Conservation (phyloP, 2,329 filamentous ascomycete species). For the Furcasterigmium sp. region DNA sequence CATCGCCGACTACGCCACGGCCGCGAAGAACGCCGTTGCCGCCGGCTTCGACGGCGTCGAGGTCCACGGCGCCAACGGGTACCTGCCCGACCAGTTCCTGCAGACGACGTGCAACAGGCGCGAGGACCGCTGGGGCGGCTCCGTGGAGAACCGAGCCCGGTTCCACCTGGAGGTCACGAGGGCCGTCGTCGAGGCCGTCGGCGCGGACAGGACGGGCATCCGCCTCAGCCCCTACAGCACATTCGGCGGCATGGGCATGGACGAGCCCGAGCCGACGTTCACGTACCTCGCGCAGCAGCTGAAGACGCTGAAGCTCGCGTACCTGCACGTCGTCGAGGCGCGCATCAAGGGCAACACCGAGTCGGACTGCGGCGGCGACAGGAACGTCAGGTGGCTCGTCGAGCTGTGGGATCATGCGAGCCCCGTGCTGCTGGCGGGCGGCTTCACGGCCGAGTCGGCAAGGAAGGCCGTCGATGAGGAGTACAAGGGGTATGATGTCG, state of each 20-base stretch:
- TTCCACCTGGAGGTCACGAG: slow-evolving; percentile 44
- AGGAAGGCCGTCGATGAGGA: slow-evolving; percentile 14
- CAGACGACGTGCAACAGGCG: slow-evolving; percentile 44
- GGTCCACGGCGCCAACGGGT: slow-evolving; percentile 50
- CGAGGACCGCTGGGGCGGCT: slow-evolving; percentile 50
- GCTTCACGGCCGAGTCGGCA: slow-evolving; percentile 19
- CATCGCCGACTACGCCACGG: slow-evolving; percentile 54
- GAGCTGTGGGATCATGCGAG: slow-evolving; percentile 24
- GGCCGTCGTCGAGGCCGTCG: slow-evolving; percentile 34
- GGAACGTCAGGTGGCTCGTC: slow-evolving; percentile 17
- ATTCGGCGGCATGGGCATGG: slow-evolving; percentile 57
- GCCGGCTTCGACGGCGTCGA: slow-evolving; percentile 69
- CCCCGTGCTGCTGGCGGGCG: slow-evolving; percentile 25
- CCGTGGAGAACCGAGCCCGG: slow-evolving; percentile 46
- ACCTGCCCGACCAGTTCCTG: slow-evolving; percentile 60
- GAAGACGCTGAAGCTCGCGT: slow-evolving; percentile 47
- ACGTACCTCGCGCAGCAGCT: slow-evolving; percentile 45
- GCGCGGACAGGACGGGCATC: slow-evolving; percentile 45
- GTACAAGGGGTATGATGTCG: slow-evolving; percentile 20
- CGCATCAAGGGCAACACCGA: slow-evolving; percentile 37
- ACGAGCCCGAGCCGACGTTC: slow-evolving; percentile 54
- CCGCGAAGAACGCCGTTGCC: slow-evolving; percentile 50
- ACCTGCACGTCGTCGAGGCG: slow-evolving; percentile 54
- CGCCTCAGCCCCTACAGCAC: slow-evolving; percentile 52
- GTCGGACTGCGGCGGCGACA: slow-evolving; percentile 20